Evolutionary conservation across 805 yeast genomes (phyloP), one percentile per base, ranked within the genome.

Genomic region (Barnettozyma wickerhamii): DNA sequence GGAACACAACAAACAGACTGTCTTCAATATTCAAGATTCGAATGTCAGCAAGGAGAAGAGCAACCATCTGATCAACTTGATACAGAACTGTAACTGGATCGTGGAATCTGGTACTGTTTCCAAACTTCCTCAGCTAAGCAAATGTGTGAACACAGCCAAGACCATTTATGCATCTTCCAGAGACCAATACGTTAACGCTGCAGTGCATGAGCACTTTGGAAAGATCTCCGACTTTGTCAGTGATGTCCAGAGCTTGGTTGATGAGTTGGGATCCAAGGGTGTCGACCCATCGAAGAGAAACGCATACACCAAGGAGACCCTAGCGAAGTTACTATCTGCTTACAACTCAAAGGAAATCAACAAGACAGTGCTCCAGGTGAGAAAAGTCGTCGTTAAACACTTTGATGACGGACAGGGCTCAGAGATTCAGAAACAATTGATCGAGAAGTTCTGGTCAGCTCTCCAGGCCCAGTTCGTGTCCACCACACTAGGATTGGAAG

Each of bases 361-460:
- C 19, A 55, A 63, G 26, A 74, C 79, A 21, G 76, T 83, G 6
- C 71, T 69, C 7, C 75, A 74, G 14, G 65, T 85, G 26, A 74
- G 75, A 35, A 63, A 67, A 34, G 75, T 77, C 35, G 71, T 90
- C 40, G 73, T 74, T 23, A 64, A 67, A 38, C 84, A 85, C 52
- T 76, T 79, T 45, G 47, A 51, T 6, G 48, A 49, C 12, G 37
- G 35, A 1, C 56, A 57, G 10, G 56, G 59, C 1, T 40, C 65
- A 26, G 70, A 67, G 43, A 63, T 71, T 45, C 84, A 79, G 52
- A 71, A 67, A 35, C 77, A 72, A 33, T 56, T 86, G 30, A 62
- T 79, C 30, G 78, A 74, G 29, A 75, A 72, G 52, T 69, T 87
- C 41, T 82, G 95, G 93, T 66, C 71, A 13, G 79, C 84, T 15